phyloP scores from a whole-genome alignment of 371 early-diverging fungal genomes.

The Haplosporangium sp. region DNA sequence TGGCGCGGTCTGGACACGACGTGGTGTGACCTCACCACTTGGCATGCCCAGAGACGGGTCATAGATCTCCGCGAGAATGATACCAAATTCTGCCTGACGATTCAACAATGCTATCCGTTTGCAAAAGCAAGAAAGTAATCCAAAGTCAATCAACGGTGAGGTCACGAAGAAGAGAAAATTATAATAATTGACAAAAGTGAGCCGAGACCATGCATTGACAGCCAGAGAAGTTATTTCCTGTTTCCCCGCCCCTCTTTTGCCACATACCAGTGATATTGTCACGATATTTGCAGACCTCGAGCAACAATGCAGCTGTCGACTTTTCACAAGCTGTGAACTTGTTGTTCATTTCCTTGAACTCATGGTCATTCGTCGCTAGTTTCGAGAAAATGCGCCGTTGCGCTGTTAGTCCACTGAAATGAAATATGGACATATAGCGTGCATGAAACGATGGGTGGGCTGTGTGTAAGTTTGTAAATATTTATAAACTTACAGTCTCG shows the following conservation, averaged over 20 bases:
- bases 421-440: no score
- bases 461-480: slow-evolving; percentile 9
- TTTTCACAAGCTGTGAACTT: slow-evolving; percentile 71
- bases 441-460: slow-evolving; percentile 7
- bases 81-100: slow-evolving; percentile 80
- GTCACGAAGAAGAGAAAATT: neutral
- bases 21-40: slow-evolving; percentile 57
- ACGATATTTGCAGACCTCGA: slow-evolving; percentile 80
- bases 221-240: no score
- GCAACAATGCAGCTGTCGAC: slow-evolving; percentile 64
- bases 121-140: neutral
- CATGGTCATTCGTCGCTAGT: slow-evolving; percentile 75
- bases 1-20: slow-evolving; percentile 65
- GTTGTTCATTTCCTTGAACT: slow-evolving; percentile 73
- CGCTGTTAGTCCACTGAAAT: no score
- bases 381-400: neutral
- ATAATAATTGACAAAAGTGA: neutral
- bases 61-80: slow-evolving; percentile 70
- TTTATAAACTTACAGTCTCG: slow-evolving; percentile 39
- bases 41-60: slow-evolving; percentile 56
- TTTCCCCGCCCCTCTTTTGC: slow-evolving; percentile 25
- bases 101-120: slow-evolving; percentile 64
- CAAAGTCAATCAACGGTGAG: neutral
- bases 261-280: slow-evolving; percentile 76
- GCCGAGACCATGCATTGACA: neutral